Conservation (phyloP, 805 yeast species). For the Wickerhamomyces xylosicus region DNA sequence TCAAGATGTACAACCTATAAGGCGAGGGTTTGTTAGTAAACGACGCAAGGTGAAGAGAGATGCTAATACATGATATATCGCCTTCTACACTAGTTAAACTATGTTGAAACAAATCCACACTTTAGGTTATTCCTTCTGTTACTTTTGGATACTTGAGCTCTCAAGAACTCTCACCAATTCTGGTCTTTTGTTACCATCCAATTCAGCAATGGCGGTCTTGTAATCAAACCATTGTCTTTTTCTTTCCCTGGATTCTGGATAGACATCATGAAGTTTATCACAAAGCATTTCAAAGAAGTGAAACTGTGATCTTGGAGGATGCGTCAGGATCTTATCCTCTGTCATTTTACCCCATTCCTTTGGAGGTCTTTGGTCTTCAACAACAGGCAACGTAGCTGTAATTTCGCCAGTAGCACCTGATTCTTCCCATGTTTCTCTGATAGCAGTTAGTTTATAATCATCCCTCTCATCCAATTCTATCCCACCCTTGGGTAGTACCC, state of each 20-base stretch:
- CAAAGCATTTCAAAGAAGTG: constrained; percentile 77
- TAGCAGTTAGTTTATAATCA: constrained; percentile 34
- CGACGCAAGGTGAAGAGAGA: too few relatives aligned
- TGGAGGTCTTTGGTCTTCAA: constrained; percentile 49
- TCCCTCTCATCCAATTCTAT: constrained; percentile 70
- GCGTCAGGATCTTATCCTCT: constrained; percentile 19
- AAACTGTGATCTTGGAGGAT: constrained; percentile 73
- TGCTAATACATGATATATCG: too few relatives aligned
- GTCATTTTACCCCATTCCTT: constrained; percentile 28
- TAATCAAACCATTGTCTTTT: constrained; percentile 68
- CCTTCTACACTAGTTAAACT: too few relatives aligned
- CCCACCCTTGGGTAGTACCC: constrained; percentile 97
- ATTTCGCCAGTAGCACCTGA: constrained; percentile 78
- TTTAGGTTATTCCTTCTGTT: too few relatives aligned
- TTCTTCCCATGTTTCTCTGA: constrained; percentile 96
- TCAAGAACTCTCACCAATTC: constrained; percentile 60
- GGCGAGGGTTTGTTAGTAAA: too few relatives aligned
- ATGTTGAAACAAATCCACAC: too few relatives aligned
- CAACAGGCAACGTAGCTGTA: constrained; percentile 44
- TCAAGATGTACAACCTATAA: too few relatives aligned
- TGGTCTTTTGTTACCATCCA: constrained; percentile 46
- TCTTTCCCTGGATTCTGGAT: constrained; percentile 69
- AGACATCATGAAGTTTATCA: constrained; percentile 40
- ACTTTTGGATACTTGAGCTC: constrained; percentile 34
- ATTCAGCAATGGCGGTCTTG: constrained; percentile 53